Evolutionary conservation across 257 asterid genomes (phyloP), one percentile per base, ranked within the genome.

Genomic region (Solanum chmielewskii): DNA sequence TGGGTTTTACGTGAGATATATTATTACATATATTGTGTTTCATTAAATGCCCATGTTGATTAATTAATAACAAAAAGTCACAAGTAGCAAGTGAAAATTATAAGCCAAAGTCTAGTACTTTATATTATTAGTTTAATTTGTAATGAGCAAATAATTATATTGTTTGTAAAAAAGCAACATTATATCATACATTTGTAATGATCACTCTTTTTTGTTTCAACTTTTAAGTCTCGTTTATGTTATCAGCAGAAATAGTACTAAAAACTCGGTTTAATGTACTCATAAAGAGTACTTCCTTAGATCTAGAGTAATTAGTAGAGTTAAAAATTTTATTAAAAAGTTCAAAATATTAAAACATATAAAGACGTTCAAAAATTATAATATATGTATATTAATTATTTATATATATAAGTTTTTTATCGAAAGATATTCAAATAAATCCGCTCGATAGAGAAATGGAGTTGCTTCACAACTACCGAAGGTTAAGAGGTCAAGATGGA

Each of bases 361-460:
- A 7, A 18, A 56, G 1, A 56, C 7, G 0, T 56, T 56, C 1
- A 2, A 56, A 56, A 56, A 7, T 1, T 18, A 56, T 1, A 7
- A 0, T 10, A n/a, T 23, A 62, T 62, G 11, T 0, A 62, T n/a
- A 10, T 7, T 18, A 59, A 59, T 2, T 31, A 31, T 29, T 14
- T 4, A 45, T 0, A 49, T 15, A 16, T 59, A 23, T 1, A 59
- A 59, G 1, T 20, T 59, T 59, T 59, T 59, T 4, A 60, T 62
- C 8, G 0, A 64, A n/a, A 2, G 0, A 64, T 11, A 64, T n/a
- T n/a, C 14, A 2, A n/a, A 11, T n/a, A 2, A 64, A 56, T 20
- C 0, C 11, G 11, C 2, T 7, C 0, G 2, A 66, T 6, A 2
- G 2, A 20, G 23, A 41, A 42, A 41, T 41, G 35, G 23, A 76